These are phyloP conservation scores for Rhizopogon vinicolor DNA, from an alignment of 768 basidiomycete species.

Conservation along the genomic window DNA sequence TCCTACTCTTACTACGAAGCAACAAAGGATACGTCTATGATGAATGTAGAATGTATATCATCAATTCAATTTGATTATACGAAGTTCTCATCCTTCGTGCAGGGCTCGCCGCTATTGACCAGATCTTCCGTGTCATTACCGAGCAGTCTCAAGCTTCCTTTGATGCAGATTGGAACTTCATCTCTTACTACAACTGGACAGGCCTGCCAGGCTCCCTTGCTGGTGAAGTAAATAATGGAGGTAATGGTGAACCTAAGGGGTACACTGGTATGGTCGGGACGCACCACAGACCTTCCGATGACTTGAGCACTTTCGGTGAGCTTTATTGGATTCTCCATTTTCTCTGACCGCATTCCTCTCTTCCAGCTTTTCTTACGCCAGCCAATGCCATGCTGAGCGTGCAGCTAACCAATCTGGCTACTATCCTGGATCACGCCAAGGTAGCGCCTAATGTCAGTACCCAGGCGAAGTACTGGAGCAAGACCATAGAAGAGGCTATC, in stretches of 20 bases:
- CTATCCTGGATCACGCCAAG: constrained; percentile 48
- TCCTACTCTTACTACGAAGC: constrained; percentile 67
- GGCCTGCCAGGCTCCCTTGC: constrained; percentile 56
- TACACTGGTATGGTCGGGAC: constrained; percentile 75
- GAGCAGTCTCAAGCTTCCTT: constrained; percentile 74
- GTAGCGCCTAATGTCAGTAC: constrained; percentile 46
- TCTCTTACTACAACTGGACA: constrained; percentile 83
- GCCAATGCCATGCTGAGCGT: constrained; percentile 84
- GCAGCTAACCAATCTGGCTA: constrained; percentile 57
- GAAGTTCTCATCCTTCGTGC: constrained; percentile 5
- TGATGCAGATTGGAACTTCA: constrained; percentile 64
- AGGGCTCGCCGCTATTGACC: constrained; percentile 67
- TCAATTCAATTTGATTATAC: background rate
- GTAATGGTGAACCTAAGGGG: constrained; percentile 73
- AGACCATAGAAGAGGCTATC: constrained; percentile 53
- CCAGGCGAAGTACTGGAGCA: constrained; percentile 54
- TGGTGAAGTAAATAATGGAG: constrained; percentile 59
- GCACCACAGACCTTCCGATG: constrained; percentile 74
- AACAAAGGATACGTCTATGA: constrained; percentile 69
- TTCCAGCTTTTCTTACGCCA: constrained; percentile 65
- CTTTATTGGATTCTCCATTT: background rate
- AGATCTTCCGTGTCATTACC: constrained; percentile 71
- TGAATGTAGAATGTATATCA: constrained; percentile 60
- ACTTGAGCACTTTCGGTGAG: constrained; percentile 61
- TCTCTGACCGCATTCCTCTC: background rate